Conservation (phyloP, 352 stramenopile species). For the Phytophthora nicotianae region DNA sequence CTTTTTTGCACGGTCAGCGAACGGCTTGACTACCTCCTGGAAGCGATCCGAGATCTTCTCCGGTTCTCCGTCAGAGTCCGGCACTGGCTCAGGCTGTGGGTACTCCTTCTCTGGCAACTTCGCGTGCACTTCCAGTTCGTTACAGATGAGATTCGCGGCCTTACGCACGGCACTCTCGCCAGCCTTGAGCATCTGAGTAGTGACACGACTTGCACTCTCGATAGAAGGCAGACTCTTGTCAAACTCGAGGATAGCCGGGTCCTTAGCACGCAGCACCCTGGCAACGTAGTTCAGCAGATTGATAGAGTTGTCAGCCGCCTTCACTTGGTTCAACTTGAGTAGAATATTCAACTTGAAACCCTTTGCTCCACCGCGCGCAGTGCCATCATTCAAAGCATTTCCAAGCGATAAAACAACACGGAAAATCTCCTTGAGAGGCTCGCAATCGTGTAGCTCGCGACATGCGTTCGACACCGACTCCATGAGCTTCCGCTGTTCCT, state of each 20-base stretch:
- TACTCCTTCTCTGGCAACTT: conserved; percentile 57
- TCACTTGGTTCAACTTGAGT: conserved; percentile 89
- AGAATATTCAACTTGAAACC: conserved; percentile 90
- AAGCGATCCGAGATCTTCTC: conserved; percentile 69
- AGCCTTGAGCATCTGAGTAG: conserved; percentile 76
- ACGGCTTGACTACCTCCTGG: conserved; percentile 76
- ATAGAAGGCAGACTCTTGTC: conserved; percentile 75
- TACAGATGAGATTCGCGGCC: conserved; percentile 67
- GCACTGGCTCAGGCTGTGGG: conserved; percentile 28
- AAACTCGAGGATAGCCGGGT: conserved; percentile 74
- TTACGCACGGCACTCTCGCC: conserved; percentile 78
- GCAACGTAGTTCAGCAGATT: conserved; percentile 85
- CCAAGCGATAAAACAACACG: conserved; percentile 84
- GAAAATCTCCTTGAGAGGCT: conserved; percentile 89
- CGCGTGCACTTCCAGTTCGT: conserved; percentile 71
- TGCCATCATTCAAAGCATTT: conserved; percentile 92
- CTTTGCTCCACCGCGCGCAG: conserved; percentile 79
- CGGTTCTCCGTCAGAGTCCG: conserved; percentile 28
- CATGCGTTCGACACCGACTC: conserved; percentile 90
- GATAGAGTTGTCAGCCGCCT: conserved; percentile 82
- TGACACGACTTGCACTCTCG: conserved; percentile 79
- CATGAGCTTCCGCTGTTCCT: conserved; percentile 78
- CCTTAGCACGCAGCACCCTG: conserved; percentile 68
- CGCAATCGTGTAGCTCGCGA: conserved; percentile 86
- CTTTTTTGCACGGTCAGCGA: conserved; percentile 69